A percentile compares a stretch with the other conserved stretches of the same genome.
Evolutionary conservation across 2,329 filamentous ascomycete species (phyloP).

Genomic region (Cytospora chrysosperma): DNA sequence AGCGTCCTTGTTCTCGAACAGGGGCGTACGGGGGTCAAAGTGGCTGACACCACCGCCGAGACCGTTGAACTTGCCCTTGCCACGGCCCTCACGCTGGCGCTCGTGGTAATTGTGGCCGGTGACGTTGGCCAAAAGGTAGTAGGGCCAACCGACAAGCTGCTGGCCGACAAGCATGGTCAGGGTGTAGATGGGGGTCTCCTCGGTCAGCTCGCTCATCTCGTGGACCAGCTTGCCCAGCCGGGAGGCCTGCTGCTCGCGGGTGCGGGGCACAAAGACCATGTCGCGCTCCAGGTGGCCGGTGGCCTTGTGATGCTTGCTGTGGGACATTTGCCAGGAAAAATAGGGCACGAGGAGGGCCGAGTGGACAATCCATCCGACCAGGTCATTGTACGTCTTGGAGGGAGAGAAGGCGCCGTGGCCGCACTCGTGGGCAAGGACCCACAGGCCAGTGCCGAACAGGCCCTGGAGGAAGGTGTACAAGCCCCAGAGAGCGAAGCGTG

Average conservation of each 20-base stretch:
- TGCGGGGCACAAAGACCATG: constrained; percentile 98
- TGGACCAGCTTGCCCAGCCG: constrained; percentile 73
- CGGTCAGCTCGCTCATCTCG: constrained; percentile 83
- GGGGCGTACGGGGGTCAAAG: constrained; percentile 82
- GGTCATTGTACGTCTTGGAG: constrained; percentile 88
- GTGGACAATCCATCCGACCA: constrained; percentile 88
- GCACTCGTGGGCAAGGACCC: constrained; percentile 97
- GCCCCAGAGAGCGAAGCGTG: constrained; percentile 63
- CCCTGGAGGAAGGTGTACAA: constrained; percentile 80
- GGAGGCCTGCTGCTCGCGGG: constrained; percentile 75
- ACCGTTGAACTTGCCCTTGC: constrained; percentile 88
- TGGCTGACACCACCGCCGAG: constrained; percentile 83
- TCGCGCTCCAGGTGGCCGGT: constrained; percentile 96
- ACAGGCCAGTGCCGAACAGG: constrained; percentile 88
- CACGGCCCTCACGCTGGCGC: constrained; percentile 87
- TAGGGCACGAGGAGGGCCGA: constrained; percentile 89
- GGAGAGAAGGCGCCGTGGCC: constrained; percentile 95
- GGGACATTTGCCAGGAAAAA: constrained; percentile 99
- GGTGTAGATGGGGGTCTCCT: constrained; percentile 90
- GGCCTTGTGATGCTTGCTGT: constrained; percentile 99
- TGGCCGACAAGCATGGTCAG: constrained; percentile 72
- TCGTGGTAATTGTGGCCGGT: constrained; percentile 96
- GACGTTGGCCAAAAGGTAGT: constrained; percentile 88
- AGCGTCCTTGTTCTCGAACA: constrained; percentile 90
- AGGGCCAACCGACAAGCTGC: constrained; percentile 89